Evolutionary conservation across 257 asterid species (phyloP).

Genomic region (Ballota nigra): DNA sequence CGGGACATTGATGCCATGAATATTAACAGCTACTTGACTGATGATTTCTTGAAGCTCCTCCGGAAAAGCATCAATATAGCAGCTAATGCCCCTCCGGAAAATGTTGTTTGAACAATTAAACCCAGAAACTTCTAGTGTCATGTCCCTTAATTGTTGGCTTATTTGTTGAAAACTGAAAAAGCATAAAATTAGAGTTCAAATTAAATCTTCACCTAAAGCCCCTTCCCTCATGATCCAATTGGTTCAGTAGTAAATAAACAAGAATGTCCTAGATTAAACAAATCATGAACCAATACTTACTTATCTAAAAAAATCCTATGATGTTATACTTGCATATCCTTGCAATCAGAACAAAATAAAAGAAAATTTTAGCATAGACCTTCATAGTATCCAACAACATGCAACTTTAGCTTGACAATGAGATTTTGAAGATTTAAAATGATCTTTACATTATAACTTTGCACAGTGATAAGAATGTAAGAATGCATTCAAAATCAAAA

Average conservation of each 20-base stretch:
- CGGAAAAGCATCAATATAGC: conserved; percentile 53
- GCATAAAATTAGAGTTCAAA: conserved; percentile 24
- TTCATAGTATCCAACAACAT: neutral
- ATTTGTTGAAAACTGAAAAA: conserved; percentile 69
- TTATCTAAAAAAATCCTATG: no score
- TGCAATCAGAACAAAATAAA: neutral
- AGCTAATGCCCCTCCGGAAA: conserved; percentile 45
- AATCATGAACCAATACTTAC: no score
- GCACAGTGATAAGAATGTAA: neutral
- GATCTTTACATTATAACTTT: neutral
- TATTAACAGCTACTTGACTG: conserved; percentile 57
- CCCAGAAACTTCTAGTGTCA: conserved; percentile 47
- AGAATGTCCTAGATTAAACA: no score
- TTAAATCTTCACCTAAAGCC: conserved; percentile 4
- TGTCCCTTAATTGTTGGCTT: conserved; percentile 50
- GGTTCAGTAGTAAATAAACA: no score
- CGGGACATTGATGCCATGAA: conserved; percentile 78
- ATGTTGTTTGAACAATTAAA: conserved; percentile 44
- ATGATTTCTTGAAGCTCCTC: conserved; percentile 66
- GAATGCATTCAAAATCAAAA: neutral
- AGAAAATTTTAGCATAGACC: neutral
- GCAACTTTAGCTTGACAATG: neutral
- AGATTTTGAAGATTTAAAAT: neutral
- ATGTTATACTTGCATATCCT: neutral
- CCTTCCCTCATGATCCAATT: neutral